These are phyloP conservation scores for Juglanconis juglandina DNA, from an alignment of 2,329 filamentous ascomycete genomes.

Conservation along the genomic window DNA sequence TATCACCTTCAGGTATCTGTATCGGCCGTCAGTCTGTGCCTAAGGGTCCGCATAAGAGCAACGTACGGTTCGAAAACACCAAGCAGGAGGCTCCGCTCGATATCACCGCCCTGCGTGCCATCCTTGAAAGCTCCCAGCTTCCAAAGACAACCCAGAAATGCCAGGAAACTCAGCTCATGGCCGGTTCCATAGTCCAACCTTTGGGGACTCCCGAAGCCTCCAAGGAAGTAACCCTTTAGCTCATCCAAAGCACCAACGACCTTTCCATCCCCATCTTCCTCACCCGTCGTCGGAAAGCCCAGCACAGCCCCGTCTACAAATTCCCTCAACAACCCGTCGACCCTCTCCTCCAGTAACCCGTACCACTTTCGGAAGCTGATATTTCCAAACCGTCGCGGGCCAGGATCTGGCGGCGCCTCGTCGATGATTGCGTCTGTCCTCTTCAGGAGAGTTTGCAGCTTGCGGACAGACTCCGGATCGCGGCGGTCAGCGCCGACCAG, in stretches of 20 bases:
- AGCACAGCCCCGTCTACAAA: constrained; percentile 45
- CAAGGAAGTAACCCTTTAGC: constrained; percentile 74
- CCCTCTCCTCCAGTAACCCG: constrained; percentile 59
- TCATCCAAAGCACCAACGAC: constrained; percentile 47
- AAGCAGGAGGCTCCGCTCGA: constrained; percentile 78
- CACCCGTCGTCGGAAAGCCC: constrained; percentile 18
- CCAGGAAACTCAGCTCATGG: constrained; percentile 91
- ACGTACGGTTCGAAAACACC: constrained; percentile 79
- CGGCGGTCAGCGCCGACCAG: constrained; percentile 36
- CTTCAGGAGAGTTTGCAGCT: constrained; percentile 63
- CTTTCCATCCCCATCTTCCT: constrained; percentile 3
- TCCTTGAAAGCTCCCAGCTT: constrained; percentile 76
- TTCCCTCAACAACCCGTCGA: constrained; percentile 53
- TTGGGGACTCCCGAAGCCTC: constrained; percentile 83
- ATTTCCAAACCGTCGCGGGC: constrained; percentile 89
- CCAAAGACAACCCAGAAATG: constrained; percentile 87
- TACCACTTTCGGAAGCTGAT: constrained; percentile 85
- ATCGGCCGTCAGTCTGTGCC: constrained; percentile 11
- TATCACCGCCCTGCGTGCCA: constrained; percentile 45
- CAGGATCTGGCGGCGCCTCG: constrained; percentile 77
- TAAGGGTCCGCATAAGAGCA: not conserved
- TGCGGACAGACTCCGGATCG: constrained; percentile 56
- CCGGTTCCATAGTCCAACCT: constrained; percentile 93
- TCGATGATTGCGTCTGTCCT: constrained; percentile 65
- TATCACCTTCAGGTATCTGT: constrained; percentile 74